These are phyloP conservation scores for Radiomyces spectabilis DNA, from an alignment of 192 early-diverging fungal genomes.

Conservation along the genomic window DNA sequence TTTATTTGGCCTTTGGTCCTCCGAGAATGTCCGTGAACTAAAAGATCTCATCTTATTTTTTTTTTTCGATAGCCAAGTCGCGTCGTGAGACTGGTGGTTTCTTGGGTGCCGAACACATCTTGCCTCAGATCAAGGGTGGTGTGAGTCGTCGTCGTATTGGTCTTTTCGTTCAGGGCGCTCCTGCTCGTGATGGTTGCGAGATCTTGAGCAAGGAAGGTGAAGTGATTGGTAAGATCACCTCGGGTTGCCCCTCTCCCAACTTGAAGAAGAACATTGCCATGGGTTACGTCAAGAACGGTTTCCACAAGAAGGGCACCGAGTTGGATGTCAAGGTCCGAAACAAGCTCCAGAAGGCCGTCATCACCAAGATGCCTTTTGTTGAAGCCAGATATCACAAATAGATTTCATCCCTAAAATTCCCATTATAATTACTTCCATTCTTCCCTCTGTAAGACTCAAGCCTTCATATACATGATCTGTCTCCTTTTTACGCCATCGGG, in stretches of 20 bases:
- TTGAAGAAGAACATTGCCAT: slow-evolving; percentile 97
- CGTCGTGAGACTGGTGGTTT: slow-evolving; percentile 88
- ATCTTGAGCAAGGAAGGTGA: slow-evolving; percentile 58
- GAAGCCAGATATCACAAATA: slow-evolving; percentile 70
- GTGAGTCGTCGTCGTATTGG: slow-evolving; percentile 79
- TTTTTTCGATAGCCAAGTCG: slow-evolving; percentile 53
- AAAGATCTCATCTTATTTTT: background rate
- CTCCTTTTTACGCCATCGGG: too few species aligned
- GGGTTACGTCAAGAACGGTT: slow-evolving; percentile 86
- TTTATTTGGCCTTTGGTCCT: background rate
- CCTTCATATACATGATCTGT: too few species aligned
- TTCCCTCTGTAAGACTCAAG: too few species aligned
- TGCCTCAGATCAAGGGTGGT: slow-evolving; percentile 81
- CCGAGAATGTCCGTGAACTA: background rate
- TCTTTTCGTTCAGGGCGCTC: slow-evolving; percentile 85
- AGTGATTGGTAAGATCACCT: slow-evolving; percentile 81
- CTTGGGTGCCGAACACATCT: slow-evolving; percentile 78
- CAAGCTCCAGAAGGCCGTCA: slow-evolving; percentile 69
- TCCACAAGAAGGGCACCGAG: slow-evolving; percentile 89
- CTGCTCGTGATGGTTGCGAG: slow-evolving; percentile 73
- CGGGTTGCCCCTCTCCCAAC: slow-evolving; percentile 84
- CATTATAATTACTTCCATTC: too few species aligned
- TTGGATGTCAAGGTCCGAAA: slow-evolving; percentile 88
- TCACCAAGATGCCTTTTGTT: slow-evolving; percentile 97
- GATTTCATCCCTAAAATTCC: too few species aligned